Conservation (phyloP, 495 filamentous ascomycete genomes). For the Symbiotaphrina buchneri region DNA sequence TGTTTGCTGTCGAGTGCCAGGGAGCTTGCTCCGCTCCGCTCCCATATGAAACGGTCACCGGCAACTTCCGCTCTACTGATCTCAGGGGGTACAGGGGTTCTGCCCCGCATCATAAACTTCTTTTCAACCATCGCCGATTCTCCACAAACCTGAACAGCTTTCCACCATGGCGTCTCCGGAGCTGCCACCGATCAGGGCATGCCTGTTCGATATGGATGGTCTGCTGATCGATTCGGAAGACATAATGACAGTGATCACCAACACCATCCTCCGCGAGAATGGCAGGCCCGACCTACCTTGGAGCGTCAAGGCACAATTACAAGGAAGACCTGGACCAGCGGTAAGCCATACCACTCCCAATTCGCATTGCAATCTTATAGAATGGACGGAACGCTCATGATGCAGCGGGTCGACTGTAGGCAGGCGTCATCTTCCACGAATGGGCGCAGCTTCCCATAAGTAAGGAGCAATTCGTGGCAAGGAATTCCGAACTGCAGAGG, state of each 20-base stretch:
- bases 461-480: constrained; percentile 32
- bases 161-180: background rate
- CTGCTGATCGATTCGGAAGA: constrained; percentile 89
- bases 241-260: constrained; percentile 65
- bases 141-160: background rate
- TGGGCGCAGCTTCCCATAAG: constrained; percentile 80
- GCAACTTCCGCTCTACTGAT: no score
- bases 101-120: no score
- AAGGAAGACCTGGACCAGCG: constrained; percentile 67
- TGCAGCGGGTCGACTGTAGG: constrained; percentile 15
- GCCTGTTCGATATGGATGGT: constrained; percentile 98
- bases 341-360: constrained; percentile 22
- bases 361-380: no score
- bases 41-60: no score
- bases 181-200: constrained; percentile 60
- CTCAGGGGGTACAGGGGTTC: no score
- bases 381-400: no score
- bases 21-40: no score
- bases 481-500: constrained; percentile 35
- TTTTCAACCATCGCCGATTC: no score
- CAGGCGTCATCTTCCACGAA: constrained; percentile 37
- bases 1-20: no score
- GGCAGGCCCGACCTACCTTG: constrained; percentile 57
- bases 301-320: constrained; percentile 82
- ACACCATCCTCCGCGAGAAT: constrained; percentile 55